Evolutionary conservation across 768 basidiomycete species (phyloP).

Genomic region (Austroboletus festivus): DNA sequence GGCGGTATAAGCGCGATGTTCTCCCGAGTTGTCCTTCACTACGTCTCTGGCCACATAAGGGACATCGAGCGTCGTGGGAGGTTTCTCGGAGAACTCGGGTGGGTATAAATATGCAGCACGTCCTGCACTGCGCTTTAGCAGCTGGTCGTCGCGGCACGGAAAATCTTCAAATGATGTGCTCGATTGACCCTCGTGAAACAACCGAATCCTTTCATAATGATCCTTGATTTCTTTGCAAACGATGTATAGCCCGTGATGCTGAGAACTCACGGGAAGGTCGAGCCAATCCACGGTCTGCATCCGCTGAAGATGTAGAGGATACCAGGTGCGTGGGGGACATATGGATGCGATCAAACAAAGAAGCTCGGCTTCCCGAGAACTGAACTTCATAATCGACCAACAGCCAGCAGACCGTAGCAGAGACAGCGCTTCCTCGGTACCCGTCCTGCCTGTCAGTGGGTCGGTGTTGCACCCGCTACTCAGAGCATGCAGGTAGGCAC

Average conservation of each 20-base stretch:
- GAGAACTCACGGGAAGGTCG: constrained; percentile 21
- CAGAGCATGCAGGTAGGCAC: constrained; percentile 43
- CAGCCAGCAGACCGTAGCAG: constrained; percentile 37
- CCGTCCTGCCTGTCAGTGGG: constrained; percentile 40
- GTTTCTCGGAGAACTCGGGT: neutral
- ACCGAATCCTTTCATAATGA: constrained; percentile 16
- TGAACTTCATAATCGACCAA: constrained; percentile 34
- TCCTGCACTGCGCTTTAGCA: constrained; percentile 15
- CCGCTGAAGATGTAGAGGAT: constrained; percentile 33
- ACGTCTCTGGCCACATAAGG: constrained; percentile 11
- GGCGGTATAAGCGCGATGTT: constrained; percentile 9
- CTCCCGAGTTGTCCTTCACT: neutral
- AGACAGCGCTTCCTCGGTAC: constrained; percentile 41
- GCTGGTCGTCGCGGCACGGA: constrained; percentile 1
- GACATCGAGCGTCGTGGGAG: neutral
- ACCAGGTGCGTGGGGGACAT: constrained; percentile 35
- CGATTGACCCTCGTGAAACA: constrained; percentile 5
- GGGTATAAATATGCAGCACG: constrained; percentile 1
- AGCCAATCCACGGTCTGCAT: constrained; percentile 41
- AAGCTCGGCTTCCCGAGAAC: constrained; percentile 24
- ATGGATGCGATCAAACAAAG: constrained; percentile 34
- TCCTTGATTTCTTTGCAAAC: constrained; percentile 26
- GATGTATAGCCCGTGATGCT: constrained; percentile 29
- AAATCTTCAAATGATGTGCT: neutral
- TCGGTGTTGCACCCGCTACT: constrained; percentile 41